Evolutionary conservation across 2,329 filamentous ascomycete species (phyloP), one percentile per base, ranked within the genome.

Genomic region (Pyricularia sp.): DNA sequence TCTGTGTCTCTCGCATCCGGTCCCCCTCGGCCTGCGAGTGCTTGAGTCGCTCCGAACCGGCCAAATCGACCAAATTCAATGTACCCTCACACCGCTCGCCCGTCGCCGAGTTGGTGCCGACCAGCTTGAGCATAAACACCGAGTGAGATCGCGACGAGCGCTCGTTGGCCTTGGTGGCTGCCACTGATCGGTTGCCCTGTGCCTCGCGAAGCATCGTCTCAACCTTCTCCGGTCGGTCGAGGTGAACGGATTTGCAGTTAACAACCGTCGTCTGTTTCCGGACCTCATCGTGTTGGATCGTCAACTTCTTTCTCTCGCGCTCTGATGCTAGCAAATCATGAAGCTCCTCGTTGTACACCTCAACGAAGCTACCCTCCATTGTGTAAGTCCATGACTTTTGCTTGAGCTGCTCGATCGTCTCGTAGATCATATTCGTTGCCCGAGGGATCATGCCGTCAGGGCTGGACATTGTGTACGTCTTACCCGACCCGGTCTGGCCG

Each of bases 271-370:
- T 97, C 74, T 91, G 89, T 77, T 90, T 91, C 70, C 88, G 90
- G 44, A 81, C 78, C 57, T 91, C 85, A 71, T 97, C 93, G 69
- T 97, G 94, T 1, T 90, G 86, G 66, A 97, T 93, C 71, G 96
- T 91, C 62, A 93, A 88, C 77, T 91, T 96, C 77, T 89, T 91
- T 77, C 88, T 91, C 68, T 88, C 85, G 63, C 91, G 82, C 24
- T 88, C 82, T 1, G 81, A 76, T 0, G 78, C 78, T 13, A 99
- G 83, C 16, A 99, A 78, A 74, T 99, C 94, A 73, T 97, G 92
- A 68, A 99, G 82, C 67, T 96, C 94, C 74, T 99, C 94, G 68
- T 99, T 97, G 83, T 99, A 99, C 6, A 99, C 94, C 73, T 99
- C 94, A 16, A 97, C 87, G 72, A 99, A 99, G 65, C 88, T 93